These are phyloP conservation scores for Gossypium davidsonii DNA, from an alignment of 441 rosid genomes.

Conservation along the genomic window DNA sequence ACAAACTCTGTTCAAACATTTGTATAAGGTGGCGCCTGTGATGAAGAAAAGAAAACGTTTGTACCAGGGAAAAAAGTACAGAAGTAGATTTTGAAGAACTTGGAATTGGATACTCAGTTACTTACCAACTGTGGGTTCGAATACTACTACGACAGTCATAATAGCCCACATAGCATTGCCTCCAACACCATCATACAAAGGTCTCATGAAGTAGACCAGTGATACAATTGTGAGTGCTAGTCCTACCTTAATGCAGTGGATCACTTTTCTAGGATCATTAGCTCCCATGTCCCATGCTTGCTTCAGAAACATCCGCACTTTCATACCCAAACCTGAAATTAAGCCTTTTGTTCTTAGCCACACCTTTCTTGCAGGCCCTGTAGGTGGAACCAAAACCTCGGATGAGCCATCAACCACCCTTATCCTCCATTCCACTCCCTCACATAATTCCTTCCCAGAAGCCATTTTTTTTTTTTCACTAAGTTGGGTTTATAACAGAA, in stretches of 20 bases:
- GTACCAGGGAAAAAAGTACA: not conserved
- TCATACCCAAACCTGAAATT: constrained; percentile 5
- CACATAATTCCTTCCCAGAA: constrained; percentile 17
- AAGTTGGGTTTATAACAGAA: not conserved
- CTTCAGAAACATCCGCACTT: constrained; percentile 25
- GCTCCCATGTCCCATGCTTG: constrained; percentile 39
- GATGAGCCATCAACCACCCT: constrained; percentile 37
- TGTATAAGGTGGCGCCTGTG: constrained; percentile 54
- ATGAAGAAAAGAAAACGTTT: not conserved
- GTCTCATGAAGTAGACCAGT: constrained; percentile 34
- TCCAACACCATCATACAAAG: constrained; percentile 34
- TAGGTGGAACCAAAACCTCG: constrained; percentile 27
- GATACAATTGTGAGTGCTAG: constrained; percentile 34
- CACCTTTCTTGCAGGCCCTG: constrained; percentile 13
- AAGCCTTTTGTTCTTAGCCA: constrained; percentile 22
- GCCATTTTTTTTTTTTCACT: constrained; percentile 18
- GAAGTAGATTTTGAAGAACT: not conserved
- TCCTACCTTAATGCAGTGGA: constrained; percentile 38
- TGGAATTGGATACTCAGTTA: not conserved
- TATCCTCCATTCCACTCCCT: constrained; percentile 39
- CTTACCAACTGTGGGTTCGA: constrained; percentile 38
- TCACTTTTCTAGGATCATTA: constrained; percentile 30
- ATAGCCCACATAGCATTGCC: constrained; percentile 47
- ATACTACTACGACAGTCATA: constrained; percentile 38
- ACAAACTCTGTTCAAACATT: constrained; percentile 48